A percentile compares a stretch with the other conserved stretches of the same genome.
phyloP scores from a whole-genome alignment of 2,329 filamentous ascomycete species.

The Cladophialophora psammophila region DNA sequence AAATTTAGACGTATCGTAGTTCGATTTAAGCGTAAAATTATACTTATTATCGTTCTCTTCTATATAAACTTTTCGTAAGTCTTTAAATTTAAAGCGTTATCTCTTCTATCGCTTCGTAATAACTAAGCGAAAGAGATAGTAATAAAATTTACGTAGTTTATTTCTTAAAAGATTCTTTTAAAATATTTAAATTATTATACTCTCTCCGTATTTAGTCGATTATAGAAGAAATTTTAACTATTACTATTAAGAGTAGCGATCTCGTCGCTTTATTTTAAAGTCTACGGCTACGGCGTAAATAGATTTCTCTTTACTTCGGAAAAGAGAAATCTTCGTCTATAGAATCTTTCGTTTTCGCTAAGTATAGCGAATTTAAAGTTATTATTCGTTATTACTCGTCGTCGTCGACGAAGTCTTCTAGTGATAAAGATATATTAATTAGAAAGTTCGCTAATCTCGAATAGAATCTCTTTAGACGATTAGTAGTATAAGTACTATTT shows the following conservation, averaged over 20 bases:
- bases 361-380: no score
- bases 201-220: not conserved
- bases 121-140: not conserved
- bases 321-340: no score
- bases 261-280: not conserved
- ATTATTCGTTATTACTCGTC: no score
- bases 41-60: not conserved
- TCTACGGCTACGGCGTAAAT: not conserved
- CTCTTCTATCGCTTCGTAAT: constrained; percentile 11
- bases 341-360: no score
- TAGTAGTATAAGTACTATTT: not conserved
- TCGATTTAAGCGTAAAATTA: not conserved
- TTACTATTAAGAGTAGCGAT: not conserved
- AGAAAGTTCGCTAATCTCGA: not conserved
- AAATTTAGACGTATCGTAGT: not conserved
- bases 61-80: not conserved
- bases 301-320: not conserved
- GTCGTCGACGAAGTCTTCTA: not conserved
- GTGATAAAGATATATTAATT: not conserved
- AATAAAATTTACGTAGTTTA: not conserved
- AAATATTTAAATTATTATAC: not conserved
- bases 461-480: constrained; percentile 5
- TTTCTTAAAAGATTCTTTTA: not conserved
- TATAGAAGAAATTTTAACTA: not conserved
- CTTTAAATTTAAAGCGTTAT: not conserved